These are phyloP conservation scores for Parasarocladium wereldwijsianum DNA, from an alignment of 2,329 filamentous ascomycete species.

Conservation along the genomic window DNA sequence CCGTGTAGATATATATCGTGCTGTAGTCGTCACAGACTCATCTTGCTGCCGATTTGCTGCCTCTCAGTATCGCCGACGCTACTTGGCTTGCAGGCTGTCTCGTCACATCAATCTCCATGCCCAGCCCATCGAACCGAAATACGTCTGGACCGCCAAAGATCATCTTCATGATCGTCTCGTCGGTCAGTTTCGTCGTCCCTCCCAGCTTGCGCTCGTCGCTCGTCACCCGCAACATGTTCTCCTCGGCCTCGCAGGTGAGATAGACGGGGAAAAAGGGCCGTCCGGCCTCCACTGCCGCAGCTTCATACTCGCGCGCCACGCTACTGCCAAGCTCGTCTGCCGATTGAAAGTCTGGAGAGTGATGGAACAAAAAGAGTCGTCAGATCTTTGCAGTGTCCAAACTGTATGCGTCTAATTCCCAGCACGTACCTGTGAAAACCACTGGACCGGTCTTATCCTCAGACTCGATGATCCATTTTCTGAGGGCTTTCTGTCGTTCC, in stretches of 20 bases:
- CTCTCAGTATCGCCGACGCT: too few species aligned
- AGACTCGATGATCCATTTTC: background rate
- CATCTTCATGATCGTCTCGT: background rate
- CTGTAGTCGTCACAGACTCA: too few species aligned
- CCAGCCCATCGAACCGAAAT: background rate
- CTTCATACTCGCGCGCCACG: constrained; percentile 1
- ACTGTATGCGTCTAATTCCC: background rate
- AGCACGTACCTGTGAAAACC: constrained; percentile 1
- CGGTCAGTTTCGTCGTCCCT: constrained; percentile 1
- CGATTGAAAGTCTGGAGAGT: constrained; percentile 1
- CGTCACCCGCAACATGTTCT: constrained; percentile 1
- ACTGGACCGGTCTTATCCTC: background rate
- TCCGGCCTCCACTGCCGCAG: background rate
- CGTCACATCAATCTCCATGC: too few species aligned
- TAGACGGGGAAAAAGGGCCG: background rate
- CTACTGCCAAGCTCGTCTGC: background rate
- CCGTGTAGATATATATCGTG: too few species aligned
- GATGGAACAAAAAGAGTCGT: background rate
- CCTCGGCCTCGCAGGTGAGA: background rate
- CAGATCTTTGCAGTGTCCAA: background rate
- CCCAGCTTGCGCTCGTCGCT: background rate
- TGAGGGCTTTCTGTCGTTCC: background rate
- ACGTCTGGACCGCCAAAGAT: background rate
- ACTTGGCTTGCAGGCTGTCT: too few species aligned
- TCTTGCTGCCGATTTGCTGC: too few species aligned